Evolutionary conservation across 140 eudicot species (phyloP).

Genomic region (Cichorium intybus): DNA sequence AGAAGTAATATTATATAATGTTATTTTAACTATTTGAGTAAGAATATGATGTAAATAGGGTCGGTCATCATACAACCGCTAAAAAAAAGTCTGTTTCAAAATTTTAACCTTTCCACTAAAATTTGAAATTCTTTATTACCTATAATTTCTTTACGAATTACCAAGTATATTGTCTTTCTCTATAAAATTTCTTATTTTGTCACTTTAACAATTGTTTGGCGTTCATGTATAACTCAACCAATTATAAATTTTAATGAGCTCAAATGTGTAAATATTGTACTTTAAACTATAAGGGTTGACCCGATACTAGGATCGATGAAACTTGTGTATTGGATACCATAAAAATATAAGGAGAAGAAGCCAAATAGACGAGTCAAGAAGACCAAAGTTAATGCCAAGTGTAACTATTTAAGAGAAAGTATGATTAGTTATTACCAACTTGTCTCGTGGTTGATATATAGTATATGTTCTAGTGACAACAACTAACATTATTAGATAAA

Average conservation of each 20-base stretch:
- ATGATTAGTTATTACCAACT: conserved; percentile 25
- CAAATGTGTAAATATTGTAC: neutral
- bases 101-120: too few relatives aligned
- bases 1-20: too few relatives aligned
- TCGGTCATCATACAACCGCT: too few relatives aligned
- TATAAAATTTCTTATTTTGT: too few relatives aligned
- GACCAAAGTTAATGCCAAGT: conserved; percentile 1
- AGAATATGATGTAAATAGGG: too few relatives aligned
- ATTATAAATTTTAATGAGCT: neutral
- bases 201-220: too few relatives aligned
- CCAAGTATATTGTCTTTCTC: too few relatives aligned
- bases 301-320: neutral
- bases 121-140: too few relatives aligned
- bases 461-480: conserved; percentile 29
- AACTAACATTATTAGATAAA: conserved; percentile 9
- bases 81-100: too few relatives aligned
- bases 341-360: neutral
- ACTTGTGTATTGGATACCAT: neutral
- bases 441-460: conserved; percentile 14
- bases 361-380: conserved; percentile 3
- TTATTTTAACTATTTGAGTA: too few relatives aligned
- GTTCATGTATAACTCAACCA: neutral
- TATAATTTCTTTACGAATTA: too few relatives aligned
- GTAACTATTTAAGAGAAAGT: conserved; percentile 11
- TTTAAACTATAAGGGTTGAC: too few relatives aligned